A percentile compares a stretch with the other conserved stretches of the same genome.
Evolutionary conservation across 441 rosid genomes (phyloP).

Genomic region (Gossypium davidsonii): DNA sequence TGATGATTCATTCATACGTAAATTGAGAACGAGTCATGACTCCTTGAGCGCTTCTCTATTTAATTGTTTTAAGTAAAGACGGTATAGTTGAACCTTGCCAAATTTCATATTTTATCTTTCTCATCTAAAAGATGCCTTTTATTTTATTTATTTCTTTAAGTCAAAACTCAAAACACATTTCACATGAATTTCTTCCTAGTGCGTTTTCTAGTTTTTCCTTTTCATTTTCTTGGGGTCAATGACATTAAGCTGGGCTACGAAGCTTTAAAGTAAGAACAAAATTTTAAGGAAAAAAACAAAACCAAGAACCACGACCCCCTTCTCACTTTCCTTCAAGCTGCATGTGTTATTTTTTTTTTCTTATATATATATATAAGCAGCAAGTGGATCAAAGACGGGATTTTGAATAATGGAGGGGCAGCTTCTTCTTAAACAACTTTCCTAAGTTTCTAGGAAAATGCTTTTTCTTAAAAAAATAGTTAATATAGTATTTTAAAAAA

Average conservation of each 20-base stretch:
- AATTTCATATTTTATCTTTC: background rate
- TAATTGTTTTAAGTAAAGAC: background rate
- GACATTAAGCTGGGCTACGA: background rate
- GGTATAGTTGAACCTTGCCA: background rate
- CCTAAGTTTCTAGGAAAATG: no score
- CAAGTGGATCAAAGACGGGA: conserved; percentile 2
- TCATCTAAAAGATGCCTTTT: background rate
- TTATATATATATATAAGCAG: background rate
- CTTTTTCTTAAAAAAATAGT: no score
- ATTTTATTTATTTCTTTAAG: background rate
- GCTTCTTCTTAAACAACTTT: background rate
- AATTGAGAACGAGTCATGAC: background rate
- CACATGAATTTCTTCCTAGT: background rate
- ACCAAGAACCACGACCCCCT: background rate
- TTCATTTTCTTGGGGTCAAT: background rate
- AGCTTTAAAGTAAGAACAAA: background rate
- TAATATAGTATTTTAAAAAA: no score
- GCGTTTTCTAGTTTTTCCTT: background rate
- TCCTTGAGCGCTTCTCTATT: background rate
- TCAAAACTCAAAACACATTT: background rate
- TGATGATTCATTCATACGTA: background rate
- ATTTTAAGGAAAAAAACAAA: background rate
- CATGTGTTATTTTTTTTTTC: no score
- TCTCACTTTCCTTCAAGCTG: background rate
- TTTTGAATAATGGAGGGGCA: background rate